Base-by-base conservation (phyloP, 352 stramenopile species). In the Elongisporangium prolatum region DNA sequence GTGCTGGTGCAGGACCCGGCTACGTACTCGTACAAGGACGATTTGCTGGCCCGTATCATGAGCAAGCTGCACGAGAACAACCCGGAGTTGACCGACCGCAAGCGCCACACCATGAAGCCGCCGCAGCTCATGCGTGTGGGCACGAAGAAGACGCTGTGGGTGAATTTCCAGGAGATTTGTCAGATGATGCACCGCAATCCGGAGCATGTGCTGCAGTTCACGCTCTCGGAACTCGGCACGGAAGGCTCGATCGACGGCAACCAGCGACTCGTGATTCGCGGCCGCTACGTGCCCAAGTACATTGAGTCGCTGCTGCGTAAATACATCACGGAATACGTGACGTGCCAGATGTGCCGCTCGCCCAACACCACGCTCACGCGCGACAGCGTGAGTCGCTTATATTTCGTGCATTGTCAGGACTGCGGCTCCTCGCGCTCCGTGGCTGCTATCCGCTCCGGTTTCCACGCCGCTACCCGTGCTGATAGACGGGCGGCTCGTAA, bases 261-360 rank as follows among this genome's bases (percentile, higher is more conserved):
- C 75, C 95, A 99, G 71, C 96, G 97, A 44, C 82, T 99, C 28
- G 94, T 99, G 28, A 98, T 99, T 69, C 93, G 97, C 55, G 97
- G 97, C 55, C 96, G 97, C 64, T 99, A 98, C 73, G 88, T 98
- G 50, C 89, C 96, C 48, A 98, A 99, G 86, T 99, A 99, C 84
- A 99, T 99, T 72, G 97, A 99, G 72, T 98, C 84, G 56, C 89
- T 99, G 68, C 86, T 99, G 52, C 84, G 96, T 57, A 99, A 99
- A 80, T 99, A 99, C 80, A 99, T 99, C 65, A 97, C 96, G 21
- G 96, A 99, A 73, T 99, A 99, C 80, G 97, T 99, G 21, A 98
- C 96, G 64, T 99, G 98, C 84, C 92, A 98, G 74, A 99, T 99
- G 95, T 99, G 98, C 81, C 93, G 95, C 65, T 98, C 86, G 56